Conservation (phyloP, 768 basidiomycete genomes). For the Wakefieldia striispora region DNA sequence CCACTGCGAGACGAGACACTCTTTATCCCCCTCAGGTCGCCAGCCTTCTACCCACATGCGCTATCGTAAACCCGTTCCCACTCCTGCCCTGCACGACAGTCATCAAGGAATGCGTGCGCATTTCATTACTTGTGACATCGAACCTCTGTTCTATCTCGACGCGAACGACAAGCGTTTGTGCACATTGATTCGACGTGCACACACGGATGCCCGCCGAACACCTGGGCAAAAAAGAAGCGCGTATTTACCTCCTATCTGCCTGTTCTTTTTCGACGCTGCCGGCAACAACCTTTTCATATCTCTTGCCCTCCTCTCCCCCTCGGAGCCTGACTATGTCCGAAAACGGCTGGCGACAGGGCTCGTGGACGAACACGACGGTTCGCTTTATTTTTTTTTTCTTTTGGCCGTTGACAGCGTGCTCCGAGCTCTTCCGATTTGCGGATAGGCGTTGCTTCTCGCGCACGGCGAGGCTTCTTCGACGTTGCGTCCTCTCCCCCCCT, state of each 20-base stretch:
- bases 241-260: conserved; percentile 10
- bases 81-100: conserved; percentile 6
- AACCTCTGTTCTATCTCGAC: not conserved
- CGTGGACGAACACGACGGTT: not conserved
- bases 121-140: conserved; percentile 16
- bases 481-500: too few relatives aligned
- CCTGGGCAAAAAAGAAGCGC: conserved; percentile 10
- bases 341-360: not conserved
- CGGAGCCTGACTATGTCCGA: conserved; percentile 24
- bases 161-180: not conserved
- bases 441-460: too few relatives aligned
- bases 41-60: conserved; percentile 5
- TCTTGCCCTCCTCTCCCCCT: conserved; percentile 2
- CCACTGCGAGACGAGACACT: too few relatives aligned
- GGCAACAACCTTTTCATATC: conserved; percentile 12
- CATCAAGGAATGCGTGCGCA: conserved; percentile 11
- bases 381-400: not conserved
- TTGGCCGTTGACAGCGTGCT: conserved; percentile 3
- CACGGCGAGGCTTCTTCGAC: too few relatives aligned
- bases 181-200: not conserved
- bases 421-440: not conserved
- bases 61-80: conserved; percentile 16
- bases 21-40: not conserved
- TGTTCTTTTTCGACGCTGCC: conserved; percentile 1
- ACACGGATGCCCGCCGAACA: not conserved